Evolutionary conservation across 192 early-diverging fungal genomes (phyloP).

Genomic region (Rhizophagus sp.): DNA sequence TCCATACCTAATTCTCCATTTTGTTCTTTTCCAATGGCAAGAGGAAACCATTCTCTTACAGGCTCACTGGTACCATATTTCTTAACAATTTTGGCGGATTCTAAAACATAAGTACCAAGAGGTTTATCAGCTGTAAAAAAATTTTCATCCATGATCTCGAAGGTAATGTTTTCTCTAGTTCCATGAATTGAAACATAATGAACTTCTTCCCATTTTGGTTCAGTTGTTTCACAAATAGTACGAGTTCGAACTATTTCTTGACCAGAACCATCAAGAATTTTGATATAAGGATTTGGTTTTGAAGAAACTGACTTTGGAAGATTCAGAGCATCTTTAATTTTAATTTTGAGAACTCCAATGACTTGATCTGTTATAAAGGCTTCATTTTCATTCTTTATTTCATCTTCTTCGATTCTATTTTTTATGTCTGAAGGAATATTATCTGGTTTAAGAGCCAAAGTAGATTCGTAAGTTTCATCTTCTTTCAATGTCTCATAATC

Average conservation of each 20-base stretch:
- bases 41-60: not conserved
- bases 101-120: constrained; percentile 2
- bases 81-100: not conserved
- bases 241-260: constrained; percentile 17
- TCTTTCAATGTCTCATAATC: not conserved
- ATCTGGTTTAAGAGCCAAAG: not conserved
- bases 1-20: not conserved
- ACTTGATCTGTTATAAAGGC: not conserved
- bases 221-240: not conserved
- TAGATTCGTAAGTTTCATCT: constrained; percentile 3
- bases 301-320: not conserved
- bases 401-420: no score
- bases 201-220: constrained; percentile 22
- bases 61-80: not conserved
- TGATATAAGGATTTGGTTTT: constrained; percentile 24
- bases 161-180: constrained; percentile 5
- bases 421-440: not conserved
- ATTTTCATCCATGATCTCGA: constrained; percentile 12
- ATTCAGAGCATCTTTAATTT: not conserved
- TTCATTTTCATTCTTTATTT: no score
- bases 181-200: constrained; percentile 11
- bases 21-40: not conserved
- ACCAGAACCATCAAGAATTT: not conserved
- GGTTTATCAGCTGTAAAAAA: not conserved
- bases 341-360: constrained; percentile 17